Evolutionary conservation across 2,329 filamentous ascomycete genomes (phyloP).

Genomic region (Camillea tinctor): DNA sequence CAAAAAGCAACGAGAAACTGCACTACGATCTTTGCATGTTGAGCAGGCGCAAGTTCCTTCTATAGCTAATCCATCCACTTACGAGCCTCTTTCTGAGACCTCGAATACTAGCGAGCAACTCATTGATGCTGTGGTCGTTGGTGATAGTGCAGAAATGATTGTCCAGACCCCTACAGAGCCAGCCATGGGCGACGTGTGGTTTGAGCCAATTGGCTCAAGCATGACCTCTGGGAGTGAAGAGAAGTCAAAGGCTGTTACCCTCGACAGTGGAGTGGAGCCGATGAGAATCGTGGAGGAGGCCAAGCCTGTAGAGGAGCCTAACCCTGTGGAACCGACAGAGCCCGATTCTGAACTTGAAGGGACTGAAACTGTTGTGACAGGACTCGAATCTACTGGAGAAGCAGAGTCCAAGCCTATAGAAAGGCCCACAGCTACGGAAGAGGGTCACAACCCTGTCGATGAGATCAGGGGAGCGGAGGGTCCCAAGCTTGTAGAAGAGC

Average conservation of each 20-base stretch:
- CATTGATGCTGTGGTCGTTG: conserved; percentile 2
- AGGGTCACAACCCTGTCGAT: neutral
- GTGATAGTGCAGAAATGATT: conserved; percentile 7
- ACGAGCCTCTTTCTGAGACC: conserved; percentile 11
- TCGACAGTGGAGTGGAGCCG: neutral
- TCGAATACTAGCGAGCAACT: conserved; percentile 5
- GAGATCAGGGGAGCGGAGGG: neutral
- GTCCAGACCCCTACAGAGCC: conserved; percentile 4
- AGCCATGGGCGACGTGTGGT: conserved; percentile 6
- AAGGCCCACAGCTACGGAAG: neutral
- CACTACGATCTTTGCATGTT: conserved; percentile 12
- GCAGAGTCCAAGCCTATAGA: neutral
- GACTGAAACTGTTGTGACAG: neutral
- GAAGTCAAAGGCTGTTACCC: conserved; percentile 8
- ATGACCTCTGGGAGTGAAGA: conserved; percentile 26
- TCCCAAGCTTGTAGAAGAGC: neutral
- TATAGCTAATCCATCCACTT: neutral
- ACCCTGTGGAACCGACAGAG: neutral
- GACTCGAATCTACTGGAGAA: neutral
- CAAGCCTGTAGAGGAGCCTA: neutral
- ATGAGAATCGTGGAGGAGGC: neutral
- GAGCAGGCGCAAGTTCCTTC: conserved; percentile 4
- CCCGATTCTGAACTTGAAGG: neutral
- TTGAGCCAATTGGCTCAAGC: conserved; percentile 14
- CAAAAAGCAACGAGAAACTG: conserved; percentile 26